Base-by-base conservation (phyloP, 495 filamentous ascomycete genomes). In the Tuber aestivum region DNA sequence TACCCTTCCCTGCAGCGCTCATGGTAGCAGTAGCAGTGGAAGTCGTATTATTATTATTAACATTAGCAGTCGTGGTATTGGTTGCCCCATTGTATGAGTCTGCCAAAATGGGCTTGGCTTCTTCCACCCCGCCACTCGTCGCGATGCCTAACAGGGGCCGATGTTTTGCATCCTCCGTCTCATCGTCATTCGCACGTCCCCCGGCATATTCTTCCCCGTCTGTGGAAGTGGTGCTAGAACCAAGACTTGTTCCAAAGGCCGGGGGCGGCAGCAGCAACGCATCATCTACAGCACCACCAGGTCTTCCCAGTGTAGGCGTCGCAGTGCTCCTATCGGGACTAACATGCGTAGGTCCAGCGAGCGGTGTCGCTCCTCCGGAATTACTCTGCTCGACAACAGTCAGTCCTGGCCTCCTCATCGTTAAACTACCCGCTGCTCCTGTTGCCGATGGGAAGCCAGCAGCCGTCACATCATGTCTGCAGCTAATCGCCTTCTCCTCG, bases 191-290 rank as follows among this genome's bases (percentile, higher is more conserved):
- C 27, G 3, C 27, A 65, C 35, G 5, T 5, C 14, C 56, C 27
- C 14, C 56, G 12, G 12, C 5, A 20, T 70, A 78, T 18, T 76
- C 69, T 41, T 82, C 81, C 14, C 81, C 81, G 71, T 83, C 81
- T 5, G 81, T 83, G 5, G 76, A 79, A 27, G 76, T 74, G n/a
- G 81, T 83, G 16, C 78, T 81, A 2, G 72, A 76, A 45, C 75
- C 65, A 41, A 78, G 75, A 50, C 76, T 79, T n/a, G 73, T 76
- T 37, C 81, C 81, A 71, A 83, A 83, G 21, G 48, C 70, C 23
- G 71, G 38, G 20, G 81, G 81, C 14, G 81, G 81, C 21, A 83
- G 68, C 14, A 75, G 50, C 10, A 81, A 18, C 23, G 37, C 70
- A 21, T 76, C 79, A 27, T 81, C 75, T 12, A 72, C 65, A 16